Evolutionary conservation across 768 basidiomycete genomes (phyloP).

Genomic region (Suillus paluster): DNA sequence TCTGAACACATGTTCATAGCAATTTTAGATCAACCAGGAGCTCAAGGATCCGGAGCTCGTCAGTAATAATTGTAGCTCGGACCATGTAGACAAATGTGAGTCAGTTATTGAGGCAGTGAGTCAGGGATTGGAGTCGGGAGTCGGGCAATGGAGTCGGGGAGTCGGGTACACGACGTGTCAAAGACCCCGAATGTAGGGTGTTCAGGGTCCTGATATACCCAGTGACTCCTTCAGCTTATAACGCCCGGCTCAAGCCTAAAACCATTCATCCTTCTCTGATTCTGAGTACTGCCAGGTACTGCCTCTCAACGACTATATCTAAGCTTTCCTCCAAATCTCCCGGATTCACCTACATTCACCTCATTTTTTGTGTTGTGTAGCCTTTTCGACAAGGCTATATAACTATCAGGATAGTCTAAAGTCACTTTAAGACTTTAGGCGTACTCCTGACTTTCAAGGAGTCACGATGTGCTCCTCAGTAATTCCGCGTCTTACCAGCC

Average conservation of each 20-base stretch:
- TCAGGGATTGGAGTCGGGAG: conserved; percentile 16
- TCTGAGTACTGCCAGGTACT: conserved; percentile 22
- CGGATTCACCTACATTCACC: neutral
- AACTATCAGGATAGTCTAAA: conserved; percentile 45
- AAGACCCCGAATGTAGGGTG: conserved; percentile 32
- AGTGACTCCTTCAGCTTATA: conserved; percentile 41
- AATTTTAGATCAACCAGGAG: too few species aligned
- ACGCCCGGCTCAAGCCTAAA: conserved; percentile 28
- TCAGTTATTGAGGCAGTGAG: conserved; percentile 6
- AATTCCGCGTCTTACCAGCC: conserved; percentile 28
- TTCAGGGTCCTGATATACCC: conserved; percentile 24
- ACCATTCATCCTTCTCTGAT: conserved; percentile 6
- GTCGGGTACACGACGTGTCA: neutral
- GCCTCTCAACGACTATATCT: conserved; percentile 18
- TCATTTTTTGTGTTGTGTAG: conserved; percentile 20
- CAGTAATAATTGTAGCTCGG: too few species aligned
- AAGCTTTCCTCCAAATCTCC: conserved; percentile 9
- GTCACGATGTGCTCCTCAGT: conserved; percentile 45
- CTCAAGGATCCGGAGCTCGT: too few species aligned
- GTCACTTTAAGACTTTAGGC: conserved; percentile 42
- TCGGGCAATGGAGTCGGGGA: conserved; percentile 11
- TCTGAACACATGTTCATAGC: too few species aligned
- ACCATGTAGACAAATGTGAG: too few species aligned
- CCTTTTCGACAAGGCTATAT: conserved; percentile 29
- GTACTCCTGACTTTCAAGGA: conserved; percentile 28